Evolutionary conservation across 257 asterid species (phyloP), one percentile per base, ranked within the genome.

Genomic region (Solanum habrochaites): DNA sequence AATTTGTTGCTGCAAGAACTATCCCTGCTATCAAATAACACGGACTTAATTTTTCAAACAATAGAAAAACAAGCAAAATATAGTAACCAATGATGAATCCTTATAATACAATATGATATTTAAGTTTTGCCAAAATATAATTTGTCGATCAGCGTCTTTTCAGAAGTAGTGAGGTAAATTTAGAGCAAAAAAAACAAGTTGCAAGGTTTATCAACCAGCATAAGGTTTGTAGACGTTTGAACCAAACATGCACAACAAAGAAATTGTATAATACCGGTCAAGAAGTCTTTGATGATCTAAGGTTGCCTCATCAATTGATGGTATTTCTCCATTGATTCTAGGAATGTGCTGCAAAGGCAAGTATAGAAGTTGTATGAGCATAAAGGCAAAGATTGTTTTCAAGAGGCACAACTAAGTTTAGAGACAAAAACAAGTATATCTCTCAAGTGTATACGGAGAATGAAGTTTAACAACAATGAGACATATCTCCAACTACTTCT

Each of bases 251-350:
- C 15, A 69, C 83, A 70, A 21, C 56, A 86, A 71, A 86, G 85
- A 72, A 77, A 85, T 58, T 69, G 58, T 40, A 35, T 71, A 84
- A 87, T 93, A 97, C 99, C 99, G 93, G 89, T 93, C 93, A 72
- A 94, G 92, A 89, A 97, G 98, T 92, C 98, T 94, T 91, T 94
- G 98, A 93, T 94, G 98, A 91, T 95, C 99, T 87, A 92, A 90
- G 89, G 96, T 94, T 89, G 99, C 98, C 91, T 92, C 98, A 87
- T 97, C 98, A 62, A 94, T 45, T 16, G 99, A 95, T 35, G 99
- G 98, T 89, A 95, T 95, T 89, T 95, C 98, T 43, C 99, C 99
- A 85, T 97, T 97, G 83, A 93, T 97, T 92, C 90, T 94, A 32
- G 98, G 99, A 89, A 97, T 92, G 87, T 97, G 99, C 99, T 97